Evolutionary conservation across 371 early-diverging fungal species (phyloP).

Genomic region (Mucor irregularis): DNA sequence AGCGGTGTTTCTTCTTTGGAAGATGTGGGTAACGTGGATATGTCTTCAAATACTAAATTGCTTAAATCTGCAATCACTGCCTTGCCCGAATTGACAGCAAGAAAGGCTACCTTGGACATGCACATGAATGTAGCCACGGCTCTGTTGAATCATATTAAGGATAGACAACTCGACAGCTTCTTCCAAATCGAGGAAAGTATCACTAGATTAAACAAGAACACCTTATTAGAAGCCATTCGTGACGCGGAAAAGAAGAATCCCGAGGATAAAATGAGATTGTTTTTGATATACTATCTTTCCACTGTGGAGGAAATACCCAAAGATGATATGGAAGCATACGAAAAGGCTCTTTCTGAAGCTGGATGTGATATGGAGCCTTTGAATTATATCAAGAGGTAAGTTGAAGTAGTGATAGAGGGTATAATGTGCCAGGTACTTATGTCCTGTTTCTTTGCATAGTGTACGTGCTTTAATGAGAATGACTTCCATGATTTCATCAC

Average conservation of each 20-base stretch:
- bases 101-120: conserved; percentile 95
- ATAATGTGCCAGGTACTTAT: neutral
- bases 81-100: conserved; percentile 94
- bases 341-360: conserved; percentile 73
- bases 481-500: conserved; percentile 62
- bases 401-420: neutral
- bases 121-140: conserved; percentile 98
- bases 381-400: conserved; percentile 78
- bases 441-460: conserved; percentile 28
- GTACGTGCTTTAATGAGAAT: conserved; percentile 72
- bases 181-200: conserved; percentile 94
- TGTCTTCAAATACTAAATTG: conserved; percentile 78
- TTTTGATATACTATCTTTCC: conserved; percentile 84
- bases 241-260: conserved; percentile 78
- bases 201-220: conserved; percentile 68
- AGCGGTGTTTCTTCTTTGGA: conserved; percentile 87
- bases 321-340: conserved; percentile 82
- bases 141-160: conserved; percentile 90
- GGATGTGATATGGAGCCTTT: conserved; percentile 78
- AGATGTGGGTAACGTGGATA: conserved; percentile 76
- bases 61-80: conserved; percentile 91
- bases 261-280: conserved; percentile 91
- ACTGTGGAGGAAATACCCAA: conserved; percentile 70
- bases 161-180: conserved; percentile 93
- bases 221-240: conserved; percentile 79